Evolutionary conservation across 106 monocot genomes (phyloP), one percentile per base, ranked within the genome.

Genomic region (Vanilla planifolia): DNA sequence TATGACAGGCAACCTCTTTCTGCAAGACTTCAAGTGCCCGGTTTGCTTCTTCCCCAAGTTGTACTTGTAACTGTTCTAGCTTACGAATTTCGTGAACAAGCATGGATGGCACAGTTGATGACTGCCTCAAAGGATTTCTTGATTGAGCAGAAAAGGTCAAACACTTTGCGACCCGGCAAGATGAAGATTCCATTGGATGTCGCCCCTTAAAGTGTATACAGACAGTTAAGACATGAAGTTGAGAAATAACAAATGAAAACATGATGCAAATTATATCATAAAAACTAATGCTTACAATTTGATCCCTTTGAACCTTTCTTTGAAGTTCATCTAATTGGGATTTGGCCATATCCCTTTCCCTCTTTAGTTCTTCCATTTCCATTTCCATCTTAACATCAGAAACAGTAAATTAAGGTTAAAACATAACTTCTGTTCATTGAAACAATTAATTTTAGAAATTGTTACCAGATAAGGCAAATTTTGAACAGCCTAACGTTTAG

Each of bases 341-440:
- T 43, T 88, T 71, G 21, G 78, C 98, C 39, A 55, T 14, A 37
- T 99, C 92, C 67, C 98, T 79, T 78, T 99, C 80, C 16, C 69
- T 62, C 77, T 85, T 99, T 32, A 92, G 48, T 68, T 77, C 68
- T 64, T 82, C 80, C 88, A 99, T 81, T 62, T 99, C 92, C 55
- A 82, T 78, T 71, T 99, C 98, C 98, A 99, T 80, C 98, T 96
- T n/a, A n/a, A n/a, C n/a, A n/a, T n/a, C n/a, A n/a, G n/a, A n/a
- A 36, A n/a, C n/a, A n/a, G n/a, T n/a, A n/a, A n/a, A n/a, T n/a
- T n/a, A n/a, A n/a, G n/a, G n/a, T n/a, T n/a, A n/a, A n/a, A n/a
- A n/a, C n/a, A n/a, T n/a, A n/a, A n/a, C n/a, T n/a, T n/a, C n/a
- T n/a, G n/a, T n/a, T n/a, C n/a, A n/a, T n/a, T n/a, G n/a, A n/a